These are phyloP conservation scores for Alternaria arborescens DNA, from an alignment of 2,329 filamentous ascomycete species.

Conservation along the genomic window DNA sequence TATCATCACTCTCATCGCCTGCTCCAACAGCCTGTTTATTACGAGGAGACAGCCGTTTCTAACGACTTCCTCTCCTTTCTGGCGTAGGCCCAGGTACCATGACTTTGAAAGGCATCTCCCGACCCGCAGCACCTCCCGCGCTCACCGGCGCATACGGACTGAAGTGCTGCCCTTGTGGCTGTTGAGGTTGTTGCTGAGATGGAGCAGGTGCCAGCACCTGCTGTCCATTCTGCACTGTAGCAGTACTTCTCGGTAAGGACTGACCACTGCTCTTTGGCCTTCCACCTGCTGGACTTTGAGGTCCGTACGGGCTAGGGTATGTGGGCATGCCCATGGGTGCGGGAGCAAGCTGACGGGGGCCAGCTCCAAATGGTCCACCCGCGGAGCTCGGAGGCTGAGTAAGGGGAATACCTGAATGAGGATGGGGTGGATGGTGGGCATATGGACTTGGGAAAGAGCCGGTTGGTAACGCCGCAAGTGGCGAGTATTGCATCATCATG, in stretches of 20 bases:
- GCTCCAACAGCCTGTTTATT: not conserved
- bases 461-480: slow-evolving; percentile 38
- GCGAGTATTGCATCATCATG: slow-evolving; percentile 38
- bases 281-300: slow-evolving; percentile 31
- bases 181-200: slow-evolving; percentile 18
- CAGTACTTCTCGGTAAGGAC: slow-evolving; percentile 13
- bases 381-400: slow-evolving; percentile 22
- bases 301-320: slow-evolving; percentile 45
- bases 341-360: slow-evolving; percentile 34
- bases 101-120: slow-evolving; percentile 42
- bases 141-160: slow-evolving; percentile 38
- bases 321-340: slow-evolving; percentile 32
- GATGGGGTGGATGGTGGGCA: slow-evolving; percentile 20
- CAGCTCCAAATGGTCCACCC: slow-evolving; percentile 12
- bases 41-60: slow-evolving; percentile 25
- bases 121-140: slow-evolving; percentile 19
- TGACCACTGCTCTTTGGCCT: slow-evolving; percentile 36
- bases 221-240: slow-evolving; percentile 26
- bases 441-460: slow-evolving; percentile 23
- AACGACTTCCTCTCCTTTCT: slow-evolving; percentile 39
- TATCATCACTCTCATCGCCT: slow-evolving; percentile 7
- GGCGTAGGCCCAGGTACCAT: slow-evolving; percentile 41
- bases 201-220: slow-evolving; percentile 44
- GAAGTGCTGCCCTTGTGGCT: slow-evolving; percentile 23
- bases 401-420: slow-evolving; percentile 20